Evolutionary conservation across 257 asterid species (phyloP).

Genomic region (Penstemon davidsonii): DNA sequence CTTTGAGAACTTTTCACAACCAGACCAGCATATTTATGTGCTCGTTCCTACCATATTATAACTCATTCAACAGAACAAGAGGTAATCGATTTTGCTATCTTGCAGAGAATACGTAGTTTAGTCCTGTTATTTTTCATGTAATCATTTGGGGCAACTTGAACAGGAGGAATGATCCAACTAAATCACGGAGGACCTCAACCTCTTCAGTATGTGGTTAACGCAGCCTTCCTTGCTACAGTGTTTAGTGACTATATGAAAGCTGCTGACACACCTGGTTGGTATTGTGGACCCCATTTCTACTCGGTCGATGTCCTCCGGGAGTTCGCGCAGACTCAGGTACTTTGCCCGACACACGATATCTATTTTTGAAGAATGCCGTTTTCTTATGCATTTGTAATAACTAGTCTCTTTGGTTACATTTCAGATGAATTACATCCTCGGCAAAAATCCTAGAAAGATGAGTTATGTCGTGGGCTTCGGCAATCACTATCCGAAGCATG

Average conservation of each 20-base stretch:
- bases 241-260: conserved; percentile 89
- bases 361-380: not conserved
- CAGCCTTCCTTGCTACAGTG: conserved; percentile 85
- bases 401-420: not conserved
- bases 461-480: conserved; percentile 93
- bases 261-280: conserved; percentile 96
- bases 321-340: conserved; percentile 91
- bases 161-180: conserved; percentile 89
- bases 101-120: conserved; percentile 8
- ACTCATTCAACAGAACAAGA: conserved; percentile 81
- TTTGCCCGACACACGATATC: not conserved
- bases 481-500: conserved; percentile 72
- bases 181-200: conserved; percentile 96
- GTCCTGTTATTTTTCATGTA: not conserved
- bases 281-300: conserved; percentile 94
- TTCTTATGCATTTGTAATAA: not conserved
- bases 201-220: conserved; percentile 88
- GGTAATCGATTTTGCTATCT: conserved; percentile 41
- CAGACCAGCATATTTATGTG: conserved; percentile 93
- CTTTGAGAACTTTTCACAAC: conserved; percentile 81
- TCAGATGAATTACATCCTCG: conserved; percentile 87
- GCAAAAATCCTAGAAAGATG: conserved; percentile 91
- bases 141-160: conserved; percentile 18
- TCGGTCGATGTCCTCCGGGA: conserved; percentile 71
- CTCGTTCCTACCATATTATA: conserved; percentile 78